Percentiles rank a stretch among this genome's conserved stretches.
These are phyloP conservation scores for Musa balbisiana DNA, from an alignment of 202 grass and related monocot species.

Conservation along the genomic window DNA sequence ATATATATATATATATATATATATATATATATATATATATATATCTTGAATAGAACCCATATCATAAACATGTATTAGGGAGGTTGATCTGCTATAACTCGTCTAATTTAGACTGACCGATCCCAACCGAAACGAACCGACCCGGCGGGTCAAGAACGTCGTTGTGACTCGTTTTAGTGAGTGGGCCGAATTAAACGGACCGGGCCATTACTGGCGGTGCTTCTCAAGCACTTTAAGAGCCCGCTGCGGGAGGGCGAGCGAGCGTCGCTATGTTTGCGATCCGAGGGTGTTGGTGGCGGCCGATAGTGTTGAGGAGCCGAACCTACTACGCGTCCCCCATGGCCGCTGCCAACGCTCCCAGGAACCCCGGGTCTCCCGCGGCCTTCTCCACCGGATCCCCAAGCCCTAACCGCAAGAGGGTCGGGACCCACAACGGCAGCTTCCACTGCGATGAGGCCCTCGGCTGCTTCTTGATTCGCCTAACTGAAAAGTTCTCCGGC, in stretches of 20 bases:
- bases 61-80: too few relatives aligned
- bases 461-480: slow-evolving; percentile 16
- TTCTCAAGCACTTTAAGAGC: background rate
- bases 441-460: slow-evolving; percentile 19
- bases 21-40: too few relatives aligned
- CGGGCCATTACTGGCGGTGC: too few relatives aligned
- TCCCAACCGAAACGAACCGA: too few relatives aligned
- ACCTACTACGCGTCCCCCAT: slow-evolving; percentile 35
- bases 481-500: slow-evolving; percentile 62
- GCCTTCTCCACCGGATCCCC: slow-evolving; percentile 30
- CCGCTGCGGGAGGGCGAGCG: background rate
- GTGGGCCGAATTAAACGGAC: too few relatives aligned
- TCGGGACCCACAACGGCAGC: slow-evolving; percentile 74
- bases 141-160: too few relatives aligned
- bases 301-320: slow-evolving; percentile 6
- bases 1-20: too few relatives aligned
- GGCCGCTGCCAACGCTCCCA: slow-evolving; percentile 39
- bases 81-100: too few relatives aligned
- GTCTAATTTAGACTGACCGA: too few relatives aligned
- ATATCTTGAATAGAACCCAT: too few relatives aligned
- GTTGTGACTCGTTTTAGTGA: too few relatives aligned
- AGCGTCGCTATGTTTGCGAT: background rate
- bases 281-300: slow-evolving; percentile 3
- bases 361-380: slow-evolving; percentile 40
- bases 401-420: slow-evolving; percentile 39